Conservation (phyloP, 2,329 filamentous ascomycete genomes). For the Leptographium lundbergii region DNA sequence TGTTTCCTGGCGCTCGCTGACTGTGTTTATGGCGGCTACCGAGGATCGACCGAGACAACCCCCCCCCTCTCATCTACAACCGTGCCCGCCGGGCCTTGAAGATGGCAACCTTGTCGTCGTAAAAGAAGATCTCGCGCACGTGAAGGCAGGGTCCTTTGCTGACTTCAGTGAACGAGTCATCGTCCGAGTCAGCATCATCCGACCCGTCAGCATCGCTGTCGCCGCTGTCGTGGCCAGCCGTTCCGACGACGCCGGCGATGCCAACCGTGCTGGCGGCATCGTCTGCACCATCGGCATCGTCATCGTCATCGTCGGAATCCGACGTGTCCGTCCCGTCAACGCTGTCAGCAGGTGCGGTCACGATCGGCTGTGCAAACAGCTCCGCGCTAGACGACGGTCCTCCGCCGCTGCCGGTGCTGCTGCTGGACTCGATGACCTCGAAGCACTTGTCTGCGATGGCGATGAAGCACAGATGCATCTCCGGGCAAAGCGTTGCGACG, state of each 20-base stretch:
- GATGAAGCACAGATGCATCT: constrained; percentile 66
- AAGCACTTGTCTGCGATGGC: constrained; percentile 69
- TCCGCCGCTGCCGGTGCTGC: neutral
- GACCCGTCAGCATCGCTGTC: constrained; percentile 10
- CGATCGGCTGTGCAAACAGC: constrained; percentile 17
- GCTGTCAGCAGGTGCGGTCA: constrained; percentile 11
- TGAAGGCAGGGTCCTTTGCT: constrained; percentile 34
- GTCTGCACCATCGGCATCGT: constrained; percentile 24
- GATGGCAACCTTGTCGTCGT: constrained; percentile 70
- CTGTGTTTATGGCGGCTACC: neutral
- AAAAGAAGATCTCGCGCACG: constrained; percentile 69
- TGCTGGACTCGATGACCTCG: constrained; percentile 53
- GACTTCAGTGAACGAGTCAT: constrained; percentile 36
- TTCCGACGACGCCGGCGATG: constrained; percentile 10
- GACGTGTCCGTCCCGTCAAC: constrained; percentile 8
- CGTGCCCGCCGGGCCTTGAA: constrained; percentile 61
- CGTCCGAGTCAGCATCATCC: constrained; percentile 3
- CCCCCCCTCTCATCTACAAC: constrained; percentile 18
- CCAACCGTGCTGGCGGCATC: constrained; percentile 22
- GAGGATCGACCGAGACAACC: neutral
- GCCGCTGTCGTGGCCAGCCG: constrained; percentile 15
- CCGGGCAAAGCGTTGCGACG: constrained; percentile 62
- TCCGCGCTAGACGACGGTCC: neutral
- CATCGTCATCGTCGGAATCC: constrained; percentile 28
- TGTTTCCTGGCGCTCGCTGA: neutral